Conservation (phyloP, 495 filamentous ascomycete genomes). For the Lepidopterella palustris region DNA sequence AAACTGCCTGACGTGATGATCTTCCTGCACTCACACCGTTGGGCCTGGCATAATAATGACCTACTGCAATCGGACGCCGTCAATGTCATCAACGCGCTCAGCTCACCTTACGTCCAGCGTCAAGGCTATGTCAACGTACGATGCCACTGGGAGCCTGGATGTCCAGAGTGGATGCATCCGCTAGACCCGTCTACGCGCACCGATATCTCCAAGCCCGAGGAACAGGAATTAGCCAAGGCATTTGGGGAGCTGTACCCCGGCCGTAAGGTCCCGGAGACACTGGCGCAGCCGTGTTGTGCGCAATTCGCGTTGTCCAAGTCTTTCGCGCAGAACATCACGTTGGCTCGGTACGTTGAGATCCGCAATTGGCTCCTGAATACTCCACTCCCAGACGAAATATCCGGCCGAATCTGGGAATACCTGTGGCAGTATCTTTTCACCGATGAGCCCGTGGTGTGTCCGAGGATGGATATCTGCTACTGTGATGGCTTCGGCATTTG, state of each 20-base stretch:
- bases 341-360: slow-evolving; percentile 50
- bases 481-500: neutral
- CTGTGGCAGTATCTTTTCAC: slow-evolving; percentile 58
- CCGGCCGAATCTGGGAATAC: slow-evolving; percentile 62
- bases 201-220: slow-evolving; percentile 11
- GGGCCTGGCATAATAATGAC: slow-evolving; percentile 36
- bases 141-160: slow-evolving; percentile 54
- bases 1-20: slow-evolving; percentile 22
- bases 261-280: neutral
- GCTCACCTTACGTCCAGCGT: slow-evolving; percentile 45
- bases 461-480: slow-evolving; percentile 20
- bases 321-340: slow-evolving; percentile 42
- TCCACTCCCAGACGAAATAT: slow-evolving; percentile 50
- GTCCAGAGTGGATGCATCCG: slow-evolving; percentile 51
- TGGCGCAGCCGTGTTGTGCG: slow-evolving; percentile 42
- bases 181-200: slow-evolving; percentile 16
- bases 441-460: slow-evolving; percentile 45
- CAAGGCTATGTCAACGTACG: slow-evolving; percentile 62
- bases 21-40: slow-evolving; percentile 20
- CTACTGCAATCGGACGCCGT: slow-evolving; percentile 46
- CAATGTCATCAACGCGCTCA: slow-evolving; percentile 48
- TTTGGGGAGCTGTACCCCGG: slow-evolving; percentile 19
- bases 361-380: slow-evolving; percentile 59
- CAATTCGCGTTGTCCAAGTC: slow-evolving; percentile 44
- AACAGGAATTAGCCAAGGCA: neutral